Conservation (phyloP, 768 basidiomycete genomes). For the Russula sp. region DNA sequence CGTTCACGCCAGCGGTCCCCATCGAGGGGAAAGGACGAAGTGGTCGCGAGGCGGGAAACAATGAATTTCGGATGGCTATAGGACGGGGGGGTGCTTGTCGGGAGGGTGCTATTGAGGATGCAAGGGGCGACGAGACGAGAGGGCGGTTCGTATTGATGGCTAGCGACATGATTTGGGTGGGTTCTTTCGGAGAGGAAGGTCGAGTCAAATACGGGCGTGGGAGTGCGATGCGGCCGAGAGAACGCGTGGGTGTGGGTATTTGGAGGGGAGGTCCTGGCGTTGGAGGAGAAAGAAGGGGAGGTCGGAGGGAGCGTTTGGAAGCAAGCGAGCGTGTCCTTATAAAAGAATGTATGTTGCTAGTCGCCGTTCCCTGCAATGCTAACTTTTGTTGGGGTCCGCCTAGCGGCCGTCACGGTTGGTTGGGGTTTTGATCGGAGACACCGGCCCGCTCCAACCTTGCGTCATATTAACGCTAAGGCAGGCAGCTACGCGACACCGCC, state of each 20-base stretch:
- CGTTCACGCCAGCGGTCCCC: conserved; percentile 36
- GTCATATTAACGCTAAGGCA: too few species aligned
- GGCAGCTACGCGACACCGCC: too few species aligned
- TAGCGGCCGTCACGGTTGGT: background rate
- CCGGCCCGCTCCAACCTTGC: conserved; percentile 1
- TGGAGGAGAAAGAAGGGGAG: background rate
- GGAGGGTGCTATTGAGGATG: conserved; percentile 15
- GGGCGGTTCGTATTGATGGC: conserved; percentile 42
- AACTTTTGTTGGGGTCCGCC: conserved; percentile 20
- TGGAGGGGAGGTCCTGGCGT: conserved; percentile 5
- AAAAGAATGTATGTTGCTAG: conserved; percentile 9
- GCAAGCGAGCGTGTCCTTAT: conserved; percentile 19
- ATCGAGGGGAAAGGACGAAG: conserved; percentile 76
- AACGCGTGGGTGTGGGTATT: conserved; percentile 9
- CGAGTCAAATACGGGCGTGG: conserved; percentile 21
- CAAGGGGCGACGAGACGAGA: conserved; percentile 30
- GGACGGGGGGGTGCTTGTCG: conserved; percentile 39
- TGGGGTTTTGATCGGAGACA: conserved; percentile 10
- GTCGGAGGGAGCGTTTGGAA: background rate
- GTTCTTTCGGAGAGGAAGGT: conserved; percentile 42
- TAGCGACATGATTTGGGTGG: conserved; percentile 44
- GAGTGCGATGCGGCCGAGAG: background rate
- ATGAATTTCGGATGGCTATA: conserved; percentile 29
- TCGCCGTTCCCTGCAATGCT: too few species aligned
- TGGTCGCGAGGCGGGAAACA: conserved; percentile 71